phyloP scores from a whole-genome alignment of 148 eudicot species.

The Nyssa sinensis region DNA sequence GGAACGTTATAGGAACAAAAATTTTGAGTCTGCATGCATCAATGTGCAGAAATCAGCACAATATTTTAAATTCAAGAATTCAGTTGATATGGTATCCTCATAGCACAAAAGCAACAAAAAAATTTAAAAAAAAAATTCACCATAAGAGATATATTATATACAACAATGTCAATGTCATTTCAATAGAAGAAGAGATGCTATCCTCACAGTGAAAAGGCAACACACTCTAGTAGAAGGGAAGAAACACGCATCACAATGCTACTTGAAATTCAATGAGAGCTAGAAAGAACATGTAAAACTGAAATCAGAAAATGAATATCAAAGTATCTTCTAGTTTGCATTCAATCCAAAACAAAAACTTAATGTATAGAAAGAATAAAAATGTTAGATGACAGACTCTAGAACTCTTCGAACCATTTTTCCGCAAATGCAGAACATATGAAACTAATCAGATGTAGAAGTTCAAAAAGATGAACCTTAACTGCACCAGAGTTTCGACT shows the following conservation, averaged over 20 bases:
- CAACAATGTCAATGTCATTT: neutral
- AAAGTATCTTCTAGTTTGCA: neutral
- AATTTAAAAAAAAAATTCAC: no score
- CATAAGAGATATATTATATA: neutral
- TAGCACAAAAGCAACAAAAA: neutral
- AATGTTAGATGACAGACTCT: neutral
- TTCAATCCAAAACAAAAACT: conserved; percentile 3
- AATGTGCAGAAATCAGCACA: conserved; percentile 14
- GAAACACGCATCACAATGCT: neutral
- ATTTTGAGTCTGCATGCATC: conserved; percentile 77
- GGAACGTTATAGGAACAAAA: conserved; percentile 70
- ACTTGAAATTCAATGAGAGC: neutral
- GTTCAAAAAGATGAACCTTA: neutral
- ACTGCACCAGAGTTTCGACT: neutral
- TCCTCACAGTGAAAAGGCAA: neutral
- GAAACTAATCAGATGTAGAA: neutral
- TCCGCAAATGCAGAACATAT: neutral
- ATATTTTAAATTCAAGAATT: neutral
- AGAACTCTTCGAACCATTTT: neutral
- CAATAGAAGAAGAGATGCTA: neutral
- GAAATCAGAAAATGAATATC: neutral
- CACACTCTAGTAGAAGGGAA: no score
- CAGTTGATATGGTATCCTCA: neutral
- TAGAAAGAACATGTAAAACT: no score
- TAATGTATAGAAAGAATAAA: neutral